phyloP scores from a whole-genome alignment of 176 grass and related monocot species.

The Aegilops speltoides region DNA sequence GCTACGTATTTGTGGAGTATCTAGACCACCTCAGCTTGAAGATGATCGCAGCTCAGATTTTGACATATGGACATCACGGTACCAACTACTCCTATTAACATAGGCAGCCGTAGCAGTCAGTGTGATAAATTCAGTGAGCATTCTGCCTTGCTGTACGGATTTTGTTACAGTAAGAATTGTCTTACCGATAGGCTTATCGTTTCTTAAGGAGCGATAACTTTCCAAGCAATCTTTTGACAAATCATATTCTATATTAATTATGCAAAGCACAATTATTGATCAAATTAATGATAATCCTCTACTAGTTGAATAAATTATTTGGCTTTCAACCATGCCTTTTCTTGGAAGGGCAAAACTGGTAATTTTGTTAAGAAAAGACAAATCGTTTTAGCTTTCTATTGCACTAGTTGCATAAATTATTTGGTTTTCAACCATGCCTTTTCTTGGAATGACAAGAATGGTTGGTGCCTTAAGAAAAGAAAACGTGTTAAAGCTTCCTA shows the following conservation, averaged over 20 bases:
- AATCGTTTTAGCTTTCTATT: no score
- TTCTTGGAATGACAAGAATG: neutral
- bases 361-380: no score
- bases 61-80: neutral
- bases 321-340: neutral
- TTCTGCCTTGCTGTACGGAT: neutral
- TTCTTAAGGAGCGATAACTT: constrained; percentile 1
- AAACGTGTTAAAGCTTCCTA: neutral
- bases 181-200: neutral
- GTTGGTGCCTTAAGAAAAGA: neutral
- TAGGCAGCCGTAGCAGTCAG: neutral
- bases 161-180: neutral
- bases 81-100: neutral
- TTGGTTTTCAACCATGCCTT: neutral
- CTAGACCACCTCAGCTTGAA: neutral
- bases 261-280: neutral
- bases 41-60: constrained; percentile 13
- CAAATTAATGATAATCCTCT: neutral
- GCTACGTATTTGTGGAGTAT: neutral
- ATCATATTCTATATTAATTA: neutral
- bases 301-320: neutral
- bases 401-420: neutral
- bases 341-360: no score
- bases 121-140: neutral
- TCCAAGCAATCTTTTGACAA: constrained; percentile 1